Conservation (phyloP, 1,139 yeast species). For the Candida smagusa region DNA sequence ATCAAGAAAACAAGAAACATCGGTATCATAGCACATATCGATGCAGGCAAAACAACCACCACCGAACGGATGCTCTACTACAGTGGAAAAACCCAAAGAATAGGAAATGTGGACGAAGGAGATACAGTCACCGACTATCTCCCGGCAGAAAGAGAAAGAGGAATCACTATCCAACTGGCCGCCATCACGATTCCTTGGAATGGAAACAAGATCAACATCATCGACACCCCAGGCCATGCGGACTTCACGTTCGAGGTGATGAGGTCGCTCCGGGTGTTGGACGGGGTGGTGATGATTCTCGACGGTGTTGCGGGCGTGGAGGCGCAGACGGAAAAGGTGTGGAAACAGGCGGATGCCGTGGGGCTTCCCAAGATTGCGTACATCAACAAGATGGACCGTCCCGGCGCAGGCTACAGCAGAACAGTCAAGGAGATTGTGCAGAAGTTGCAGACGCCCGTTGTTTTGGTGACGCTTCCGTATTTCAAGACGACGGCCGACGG, state of each 20-base stretch:
- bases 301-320: conserved; percentile 99
- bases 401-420: conserved; percentile 91
- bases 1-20: conserved; percentile 54
- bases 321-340: conserved; percentile 95
- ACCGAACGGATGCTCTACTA: conserved; percentile 90
- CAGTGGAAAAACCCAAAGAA: conserved; percentile 73
- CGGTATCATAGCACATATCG: conserved; percentile 83
- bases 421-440: conserved; percentile 84
- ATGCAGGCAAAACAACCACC: conserved; percentile 89
- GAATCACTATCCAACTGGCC: conserved; percentile 95
- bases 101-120: conserved; percentile 96
- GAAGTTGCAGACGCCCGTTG: conserved; percentile 72
- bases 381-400: conserved; percentile 93
- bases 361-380: conserved; percentile 73
- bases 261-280: conserved; percentile 82
- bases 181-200: conserved; percentile 93
- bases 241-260: conserved; percentile 95
- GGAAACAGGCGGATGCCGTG: conserved; percentile 78
- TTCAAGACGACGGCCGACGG: conserved; percentile 43
- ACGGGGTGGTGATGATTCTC: conserved; percentile 87
- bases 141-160: conserved; percentile 87
- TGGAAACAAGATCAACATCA: conserved; percentile 68
- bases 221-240: conserved; percentile 98
- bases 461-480: conserved; percentile 76
- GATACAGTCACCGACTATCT: conserved; percentile 93